A percentile compares a stretch with the other conserved stretches of the same genome.
Evolutionary conservation across 2,329 filamentous ascomycete species (phyloP).

Genomic region (Raffaelea deltoideospora): DNA sequence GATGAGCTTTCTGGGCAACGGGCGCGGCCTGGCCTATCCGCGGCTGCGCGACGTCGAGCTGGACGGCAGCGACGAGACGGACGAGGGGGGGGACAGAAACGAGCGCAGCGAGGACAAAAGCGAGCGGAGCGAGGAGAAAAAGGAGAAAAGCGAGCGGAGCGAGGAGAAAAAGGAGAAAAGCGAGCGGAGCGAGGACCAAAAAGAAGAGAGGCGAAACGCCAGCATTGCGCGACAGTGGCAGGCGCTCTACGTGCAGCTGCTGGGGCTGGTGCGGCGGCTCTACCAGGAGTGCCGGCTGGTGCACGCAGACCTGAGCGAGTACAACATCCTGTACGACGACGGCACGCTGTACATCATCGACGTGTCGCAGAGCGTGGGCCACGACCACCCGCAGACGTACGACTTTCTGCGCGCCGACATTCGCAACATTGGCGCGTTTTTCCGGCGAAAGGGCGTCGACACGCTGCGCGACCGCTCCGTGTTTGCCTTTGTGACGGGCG

Average conservation of each 20-base stretch:
- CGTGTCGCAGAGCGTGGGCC: constrained; percentile 93
- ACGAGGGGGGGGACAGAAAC: constrained; percentile 14
- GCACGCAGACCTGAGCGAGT: constrained; percentile 93
- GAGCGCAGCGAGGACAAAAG: too few relatives aligned
- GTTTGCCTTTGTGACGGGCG: constrained; percentile 69
- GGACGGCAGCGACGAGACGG: constrained; percentile 20
- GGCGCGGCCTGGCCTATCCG: constrained; percentile 75
- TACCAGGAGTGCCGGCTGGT: constrained; percentile 87
- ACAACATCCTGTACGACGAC: constrained; percentile 87
- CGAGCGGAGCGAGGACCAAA: too few relatives aligned
- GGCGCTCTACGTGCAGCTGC: constrained; percentile 63
- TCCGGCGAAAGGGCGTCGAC: constrained; percentile 71
- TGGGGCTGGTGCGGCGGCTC: constrained; percentile 81
- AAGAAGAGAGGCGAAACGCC: too few relatives aligned
- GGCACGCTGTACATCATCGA: constrained; percentile 83
- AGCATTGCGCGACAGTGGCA: constrained; percentile 46
- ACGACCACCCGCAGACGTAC: constrained; percentile 80
- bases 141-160: too few relatives aligned
- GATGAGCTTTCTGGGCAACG: constrained; percentile 85
- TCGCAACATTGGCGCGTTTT: constrained; percentile 92
- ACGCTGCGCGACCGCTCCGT: constrained; percentile 63
- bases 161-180: too few relatives aligned
- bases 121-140: too few relatives aligned
- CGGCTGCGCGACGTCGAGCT: constrained; percentile 77
- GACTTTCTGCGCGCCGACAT: constrained; percentile 98